Evolutionary conservation across 345 rosid genomes (phyloP), one percentile per base, ranked within the genome.

Genomic region (Sonneratia alba): DNA sequence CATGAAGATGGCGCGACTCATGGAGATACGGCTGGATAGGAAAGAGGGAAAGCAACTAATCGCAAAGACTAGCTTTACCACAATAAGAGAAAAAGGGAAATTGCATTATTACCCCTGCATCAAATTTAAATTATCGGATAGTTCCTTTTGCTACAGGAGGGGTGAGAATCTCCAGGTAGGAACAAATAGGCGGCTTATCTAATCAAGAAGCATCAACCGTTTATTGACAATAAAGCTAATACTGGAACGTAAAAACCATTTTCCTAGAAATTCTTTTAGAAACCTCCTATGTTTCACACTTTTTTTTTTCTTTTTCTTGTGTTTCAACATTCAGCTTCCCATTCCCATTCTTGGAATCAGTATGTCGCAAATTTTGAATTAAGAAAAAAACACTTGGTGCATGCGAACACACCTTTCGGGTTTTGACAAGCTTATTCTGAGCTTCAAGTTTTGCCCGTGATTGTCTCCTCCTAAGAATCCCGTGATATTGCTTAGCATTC

Each of bases 401-500:
- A 3, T 19, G 27, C 21, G 49, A 53, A 51, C 73, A n/a, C 67
- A 83, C 89, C 85, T 83, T 85, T 37, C 85, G 78, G 62, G 65
- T 38, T 72, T 83, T 85, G 68, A 78, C 75, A 21, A 81, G 81
- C 76, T 81, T 81, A 78, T 83, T 85, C 66, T 80, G 79, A 61
- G 86, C 82, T 79, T 83, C 89, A 10, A 80, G 79, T 80, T 81
- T 85, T 12, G 86, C 86, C 13, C 89, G 85, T 7, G 82, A 83
- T 66, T 80, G 81, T 71, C 89, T 83, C 74, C 89, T 79, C 45
- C 85, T 77, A 12, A 85, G 81, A 69, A 85, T 85, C 53, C 85
- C 89, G 43, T 79, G 78, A 77, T 85, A 85, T 71, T 85, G 89
- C 74, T 85, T 85, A 37, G 85, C 84, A 65, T 85, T 85, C 34